A percentile compares a stretch with the other conserved stretches of the same genome.
Conservation (phyloP, 192 early-diverging fungal genomes). For the Mortierella hygrophila region DNA sequence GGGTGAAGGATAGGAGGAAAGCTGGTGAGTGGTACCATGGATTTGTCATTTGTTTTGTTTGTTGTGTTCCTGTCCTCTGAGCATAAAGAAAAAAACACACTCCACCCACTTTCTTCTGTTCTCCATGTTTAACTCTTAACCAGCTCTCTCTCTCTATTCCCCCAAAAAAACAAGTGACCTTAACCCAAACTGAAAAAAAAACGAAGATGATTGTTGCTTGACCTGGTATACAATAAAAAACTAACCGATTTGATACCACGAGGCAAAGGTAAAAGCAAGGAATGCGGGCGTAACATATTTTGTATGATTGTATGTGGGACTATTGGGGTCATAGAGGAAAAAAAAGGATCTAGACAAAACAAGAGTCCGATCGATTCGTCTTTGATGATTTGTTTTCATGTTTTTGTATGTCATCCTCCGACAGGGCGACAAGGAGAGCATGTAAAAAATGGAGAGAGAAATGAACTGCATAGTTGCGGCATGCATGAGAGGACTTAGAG, state of each 20-base stretch:
- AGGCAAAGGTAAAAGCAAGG: not conserved
- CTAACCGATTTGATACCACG: not conserved
- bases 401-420: too few species aligned
- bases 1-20: too few species aligned
- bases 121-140: not conserved
- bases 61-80: not conserved
- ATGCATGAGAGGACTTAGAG: not conserved
- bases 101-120: not conserved
- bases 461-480: not conserved
- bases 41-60: not conserved
- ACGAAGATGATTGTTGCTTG: not conserved
- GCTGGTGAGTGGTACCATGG: not conserved
- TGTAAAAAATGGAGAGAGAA: not conserved
- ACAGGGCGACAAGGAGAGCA: not conserved
- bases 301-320: not conserved
- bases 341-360: not conserved
- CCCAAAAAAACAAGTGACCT: constrained; percentile 1
- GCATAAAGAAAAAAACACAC: not conserved
- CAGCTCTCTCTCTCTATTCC: not conserved
- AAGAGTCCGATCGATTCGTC: not conserved
- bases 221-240: not conserved
- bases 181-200: not conserved
- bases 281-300: not conserved
- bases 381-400: not conserved
- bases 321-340: not conserved